phyloP scores from a whole-genome alignment of 75 land plant species.

The Sequoiadendron giganteum region DNA sequence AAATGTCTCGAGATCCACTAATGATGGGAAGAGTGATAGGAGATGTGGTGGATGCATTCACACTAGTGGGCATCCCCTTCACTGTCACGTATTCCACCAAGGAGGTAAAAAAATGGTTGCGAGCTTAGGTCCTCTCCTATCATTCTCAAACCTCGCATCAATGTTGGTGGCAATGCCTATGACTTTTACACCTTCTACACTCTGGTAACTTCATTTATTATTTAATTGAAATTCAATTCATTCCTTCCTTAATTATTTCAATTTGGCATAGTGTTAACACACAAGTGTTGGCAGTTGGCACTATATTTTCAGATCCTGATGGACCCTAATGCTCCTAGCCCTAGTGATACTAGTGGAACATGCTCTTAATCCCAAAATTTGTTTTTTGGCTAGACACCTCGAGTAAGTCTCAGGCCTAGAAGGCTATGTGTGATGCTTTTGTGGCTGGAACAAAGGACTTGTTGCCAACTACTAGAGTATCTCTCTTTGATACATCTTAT shows the following conservation, averaged over 20 bases:
- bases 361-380: slow-evolving; percentile 34
- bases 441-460: slow-evolving; percentile 36
- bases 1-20: slow-evolving; percentile 46
- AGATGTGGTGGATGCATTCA: slow-evolving; percentile 64
- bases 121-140: slow-evolving; percentile 62
- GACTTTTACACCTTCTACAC: slow-evolving; percentile 47
- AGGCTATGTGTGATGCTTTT: slow-evolving; percentile 62
- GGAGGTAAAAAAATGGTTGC: slow-evolving; percentile 61
- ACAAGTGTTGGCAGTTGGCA: no score
- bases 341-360: background rate
- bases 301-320: no score
- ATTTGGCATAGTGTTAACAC: no score
- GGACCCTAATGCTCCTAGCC: no score
- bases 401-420: slow-evolving; percentile 56
- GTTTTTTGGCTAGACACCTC: slow-evolving; percentile 39
- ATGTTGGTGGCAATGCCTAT: slow-evolving; percentile 35
- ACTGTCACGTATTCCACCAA: slow-evolving; percentile 36
- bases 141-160: slow-evolving; percentile 41
- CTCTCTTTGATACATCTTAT: slow-evolving; percentile 87
- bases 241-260: no score
- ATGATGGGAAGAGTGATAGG: slow-evolving; percentile 63
- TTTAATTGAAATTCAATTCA: no score
- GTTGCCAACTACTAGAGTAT: slow-evolving; percentile 35
- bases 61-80: slow-evolving; percentile 25
- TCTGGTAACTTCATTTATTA: slow-evolving; percentile 23